Percentiles rank a stretch among this genome's conserved stretches.
These are phyloP conservation scores for Kurtzmaniella quercitrusa DNA, from an alignment of 1,139 yeast genomes.

Conservation along the genomic window DNA sequence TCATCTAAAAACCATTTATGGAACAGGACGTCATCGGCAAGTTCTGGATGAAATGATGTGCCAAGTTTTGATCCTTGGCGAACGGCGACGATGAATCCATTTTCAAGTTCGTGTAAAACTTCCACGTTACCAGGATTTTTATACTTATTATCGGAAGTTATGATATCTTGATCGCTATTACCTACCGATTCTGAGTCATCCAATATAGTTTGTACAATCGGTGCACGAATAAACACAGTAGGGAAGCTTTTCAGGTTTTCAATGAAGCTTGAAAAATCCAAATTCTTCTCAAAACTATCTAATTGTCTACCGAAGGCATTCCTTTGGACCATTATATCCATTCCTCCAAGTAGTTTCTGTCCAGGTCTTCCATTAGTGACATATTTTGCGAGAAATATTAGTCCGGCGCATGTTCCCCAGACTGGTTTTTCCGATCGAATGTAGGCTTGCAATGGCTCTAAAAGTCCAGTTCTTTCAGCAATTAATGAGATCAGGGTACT, in stretches of 20 bases:
- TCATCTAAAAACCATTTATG: slow-evolving; percentile 71
- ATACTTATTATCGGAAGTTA: slow-evolving; percentile 24
- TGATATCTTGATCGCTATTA: slow-evolving; percentile 9
- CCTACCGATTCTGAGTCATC: slow-evolving; percentile 6
- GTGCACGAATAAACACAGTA: slow-evolving; percentile 75
- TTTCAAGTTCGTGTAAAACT: slow-evolving; percentile 37
- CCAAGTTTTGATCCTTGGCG: slow-evolving; percentile 66
- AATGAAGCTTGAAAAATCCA: slow-evolving; percentile 50
- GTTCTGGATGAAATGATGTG: slow-evolving; percentile 81
- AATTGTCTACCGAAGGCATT: slow-evolving; percentile 81
- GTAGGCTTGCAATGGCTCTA: slow-evolving; percentile 51
- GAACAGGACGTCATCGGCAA: slow-evolving; percentile 54
- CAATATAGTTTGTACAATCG: slow-evolving; percentile 51
- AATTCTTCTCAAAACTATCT: slow-evolving; percentile 53
- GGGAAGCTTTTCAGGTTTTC: slow-evolving; percentile 41
- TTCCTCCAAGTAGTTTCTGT: slow-evolving; percentile 63
- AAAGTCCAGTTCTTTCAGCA: slow-evolving; percentile 60
- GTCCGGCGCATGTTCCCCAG: slow-evolving; percentile 90
- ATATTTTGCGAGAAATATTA: slow-evolving; percentile 61
- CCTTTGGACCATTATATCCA: slow-evolving; percentile 61
- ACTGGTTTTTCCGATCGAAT: slow-evolving; percentile 52
- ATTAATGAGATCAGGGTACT: slow-evolving; percentile 73
- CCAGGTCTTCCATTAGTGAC: slow-evolving; percentile 53
- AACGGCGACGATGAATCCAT: slow-evolving; percentile 63
- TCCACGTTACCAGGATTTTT: slow-evolving; percentile 32